Evolutionary conservation across 805 yeast genomes (phyloP).

Genomic region (Ogataea zsoltii): DNA sequence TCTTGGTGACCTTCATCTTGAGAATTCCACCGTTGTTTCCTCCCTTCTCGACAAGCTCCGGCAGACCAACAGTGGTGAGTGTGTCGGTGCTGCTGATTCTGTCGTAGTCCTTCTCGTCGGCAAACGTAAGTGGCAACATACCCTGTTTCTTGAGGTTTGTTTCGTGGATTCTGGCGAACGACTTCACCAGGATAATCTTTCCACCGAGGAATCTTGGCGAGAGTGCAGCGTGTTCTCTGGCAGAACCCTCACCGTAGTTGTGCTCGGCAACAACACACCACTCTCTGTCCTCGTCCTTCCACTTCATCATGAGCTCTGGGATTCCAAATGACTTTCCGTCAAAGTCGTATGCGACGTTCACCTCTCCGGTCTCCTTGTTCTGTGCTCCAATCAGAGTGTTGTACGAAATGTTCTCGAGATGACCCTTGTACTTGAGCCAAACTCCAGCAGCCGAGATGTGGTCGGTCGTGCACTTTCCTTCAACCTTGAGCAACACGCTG

Average conservation of each 20-base stretch:
- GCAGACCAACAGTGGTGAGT: slow-evolving; percentile 70
- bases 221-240: slow-evolving; percentile 98
- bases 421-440: slow-evolving; percentile 98
- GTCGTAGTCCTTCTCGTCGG: slow-evolving; percentile 87
- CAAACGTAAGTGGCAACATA: slow-evolving; percentile 92
- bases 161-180: slow-evolving; percentile 98
- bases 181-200: slow-evolving; percentile 80
- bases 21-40: slow-evolving; percentile 89
- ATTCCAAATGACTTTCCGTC: slow-evolving; percentile 77
- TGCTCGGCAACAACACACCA: slow-evolving; percentile 98
- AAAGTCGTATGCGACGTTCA: slow-evolving; percentile 83
- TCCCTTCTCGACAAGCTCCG: slow-evolving; percentile 72
- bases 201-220: slow-evolving; percentile 96
- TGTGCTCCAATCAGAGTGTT: slow-evolving; percentile 97
- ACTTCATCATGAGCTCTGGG: slow-evolving; percentile 95
- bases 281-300: slow-evolving; percentile 82
- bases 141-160: slow-evolving; percentile 98
- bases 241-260: slow-evolving; percentile 98
- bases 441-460: slow-evolving; percentile 99
- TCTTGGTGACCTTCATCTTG: slow-evolving; percentile 70
- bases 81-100: slow-evolving; percentile 73
- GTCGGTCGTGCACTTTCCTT: slow-evolving; percentile 98
- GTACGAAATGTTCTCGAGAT: slow-evolving; percentile 90
- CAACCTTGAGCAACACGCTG: slow-evolving; percentile 81
- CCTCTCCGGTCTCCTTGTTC: slow-evolving; percentile 95